Evolutionary conservation across 192 early-diverging fungal genomes (phyloP).

Genomic region (Linnemannia hyalina): DNA sequence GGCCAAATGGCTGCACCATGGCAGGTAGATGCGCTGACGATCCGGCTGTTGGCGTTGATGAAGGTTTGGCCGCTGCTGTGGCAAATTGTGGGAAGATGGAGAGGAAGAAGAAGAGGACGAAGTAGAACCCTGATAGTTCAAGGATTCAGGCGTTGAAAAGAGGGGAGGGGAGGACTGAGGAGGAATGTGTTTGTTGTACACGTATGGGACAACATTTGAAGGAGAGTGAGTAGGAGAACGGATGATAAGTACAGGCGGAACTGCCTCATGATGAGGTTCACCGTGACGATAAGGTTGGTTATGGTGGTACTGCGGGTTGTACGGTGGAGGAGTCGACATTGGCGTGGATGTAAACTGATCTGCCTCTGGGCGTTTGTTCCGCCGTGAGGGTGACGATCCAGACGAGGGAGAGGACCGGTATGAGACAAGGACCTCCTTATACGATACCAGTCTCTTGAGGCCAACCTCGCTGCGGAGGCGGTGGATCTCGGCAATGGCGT

Average conservation of each 20-base stretch:
- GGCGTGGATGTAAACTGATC: not conserved
- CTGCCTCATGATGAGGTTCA: not conserved
- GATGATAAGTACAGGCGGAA: too few species aligned
- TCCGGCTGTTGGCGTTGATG: constrained; percentile 2
- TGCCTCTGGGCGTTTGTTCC: not conserved
- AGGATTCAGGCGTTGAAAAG: not conserved
- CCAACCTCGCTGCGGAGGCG: constrained; percentile 3
- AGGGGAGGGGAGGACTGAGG: not conserved
- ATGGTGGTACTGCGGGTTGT: not conserved
- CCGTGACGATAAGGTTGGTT: not conserved
- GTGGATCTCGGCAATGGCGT: constrained; percentile 12
- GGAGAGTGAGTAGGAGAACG: not conserved
- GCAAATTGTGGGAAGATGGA: not conserved
- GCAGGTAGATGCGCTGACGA: not conserved
- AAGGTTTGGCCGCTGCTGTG: not conserved
- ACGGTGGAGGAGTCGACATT: not conserved
- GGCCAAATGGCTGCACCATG: not conserved
- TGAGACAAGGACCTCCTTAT: not conserved
- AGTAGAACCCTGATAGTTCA: not conserved
- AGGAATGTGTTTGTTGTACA: not conserved
- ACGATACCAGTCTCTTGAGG: constrained; percentile 1
- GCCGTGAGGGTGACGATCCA: not conserved
- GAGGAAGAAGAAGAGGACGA: not conserved
- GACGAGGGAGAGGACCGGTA: not conserved
- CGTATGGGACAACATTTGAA: not conserved